A percentile compares a stretch with the other conserved stretches of the same genome.
Conservation (phyloP, 768 basidiomycete species). For the Boletus pseudopeckii region DNA sequence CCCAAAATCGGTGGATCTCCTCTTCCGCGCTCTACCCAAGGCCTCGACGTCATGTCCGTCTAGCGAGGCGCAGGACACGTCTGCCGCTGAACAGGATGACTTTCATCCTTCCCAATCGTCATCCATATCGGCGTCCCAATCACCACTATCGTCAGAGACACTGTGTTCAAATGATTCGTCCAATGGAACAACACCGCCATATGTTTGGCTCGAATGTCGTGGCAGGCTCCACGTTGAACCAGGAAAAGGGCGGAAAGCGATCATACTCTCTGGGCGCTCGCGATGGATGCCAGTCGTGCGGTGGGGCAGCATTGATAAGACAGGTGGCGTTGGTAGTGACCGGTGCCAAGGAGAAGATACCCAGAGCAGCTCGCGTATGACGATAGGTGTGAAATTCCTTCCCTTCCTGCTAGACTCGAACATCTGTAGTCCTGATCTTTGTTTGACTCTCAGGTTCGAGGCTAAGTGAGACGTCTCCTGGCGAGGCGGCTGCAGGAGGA, state of each 20-base stretch:
- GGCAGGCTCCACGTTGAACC: conserved; percentile 89
- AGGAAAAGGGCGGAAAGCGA: conserved; percentile 91
- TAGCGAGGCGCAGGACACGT: neutral
- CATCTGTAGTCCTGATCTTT: neutral
- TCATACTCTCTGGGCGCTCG: conserved; percentile 82
- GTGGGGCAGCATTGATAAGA: conserved; percentile 56
- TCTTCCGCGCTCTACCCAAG: conserved; percentile 81
- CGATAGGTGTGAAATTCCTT: conserved; percentile 23
- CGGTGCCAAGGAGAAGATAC: neutral
- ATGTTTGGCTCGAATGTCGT: conserved; percentile 89
- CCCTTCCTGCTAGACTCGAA: neutral
- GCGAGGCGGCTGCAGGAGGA: neutral
- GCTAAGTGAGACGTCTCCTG: neutral
- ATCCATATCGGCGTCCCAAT: neutral
- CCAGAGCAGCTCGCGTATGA: neutral
- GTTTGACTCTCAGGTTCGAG: conserved; percentile 6
- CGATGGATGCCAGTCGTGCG: conserved; percentile 58
- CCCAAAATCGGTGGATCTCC: conserved; percentile 70
- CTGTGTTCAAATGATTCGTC: neutral
- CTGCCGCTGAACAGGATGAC: neutral
- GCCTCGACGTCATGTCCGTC: conserved; percentile 5
- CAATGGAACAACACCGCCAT: conserved; percentile 33
- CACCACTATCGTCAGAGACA: neutral
- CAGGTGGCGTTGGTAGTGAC: conserved; percentile 36
- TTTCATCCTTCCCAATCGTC: conserved; percentile 1